Percentiles rank a stretch among this genome's conserved stretches.
Evolutionary conservation across 257 asterid genomes (phyloP).

Genomic region (Lycium barbarum): DNA sequence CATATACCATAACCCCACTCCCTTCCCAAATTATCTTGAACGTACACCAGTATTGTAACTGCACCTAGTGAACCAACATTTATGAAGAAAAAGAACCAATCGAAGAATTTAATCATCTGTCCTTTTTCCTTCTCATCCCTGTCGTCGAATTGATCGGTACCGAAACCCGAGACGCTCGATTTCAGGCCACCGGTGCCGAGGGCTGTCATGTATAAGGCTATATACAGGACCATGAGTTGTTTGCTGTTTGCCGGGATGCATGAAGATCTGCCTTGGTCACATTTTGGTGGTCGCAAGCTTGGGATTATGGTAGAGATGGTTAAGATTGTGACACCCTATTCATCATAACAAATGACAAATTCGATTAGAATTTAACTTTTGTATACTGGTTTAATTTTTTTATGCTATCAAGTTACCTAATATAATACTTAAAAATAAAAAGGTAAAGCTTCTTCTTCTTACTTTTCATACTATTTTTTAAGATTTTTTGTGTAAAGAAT

Average conservation of each 20-base stretch:
- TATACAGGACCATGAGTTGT: conserved; percentile 62
- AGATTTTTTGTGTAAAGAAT: background rate
- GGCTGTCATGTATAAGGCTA: conserved; percentile 76
- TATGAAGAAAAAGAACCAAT: conserved; percentile 89
- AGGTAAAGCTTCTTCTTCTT: too few species aligned
- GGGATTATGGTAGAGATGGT: conserved; percentile 79
- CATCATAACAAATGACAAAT: background rate
- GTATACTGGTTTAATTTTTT: background rate
- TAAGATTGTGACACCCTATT: conserved; percentile 76
- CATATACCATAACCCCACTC: conserved; percentile 87
- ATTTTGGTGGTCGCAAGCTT: conserved; percentile 71
- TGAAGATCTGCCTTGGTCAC: conserved; percentile 50
- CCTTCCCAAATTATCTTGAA: conserved; percentile 79
- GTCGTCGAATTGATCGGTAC: conserved; percentile 88
- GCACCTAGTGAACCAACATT: conserved; percentile 75
- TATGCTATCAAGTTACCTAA: background rate
- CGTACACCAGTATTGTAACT: conserved; percentile 73
- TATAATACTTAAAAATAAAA: too few species aligned
- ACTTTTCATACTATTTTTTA: background rate
- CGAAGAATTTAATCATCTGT: conserved; percentile 77
- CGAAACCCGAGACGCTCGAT: conserved; percentile 90
- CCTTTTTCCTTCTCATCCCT: conserved; percentile 54
- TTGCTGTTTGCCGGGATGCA: conserved; percentile 68
- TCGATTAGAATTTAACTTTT: background rate
- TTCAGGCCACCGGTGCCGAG: conserved; percentile 89